These are phyloP conservation scores for Chloris gayana DNA, from an alignment of 176 grass and related monocot genomes.

Conservation along the genomic window DNA sequence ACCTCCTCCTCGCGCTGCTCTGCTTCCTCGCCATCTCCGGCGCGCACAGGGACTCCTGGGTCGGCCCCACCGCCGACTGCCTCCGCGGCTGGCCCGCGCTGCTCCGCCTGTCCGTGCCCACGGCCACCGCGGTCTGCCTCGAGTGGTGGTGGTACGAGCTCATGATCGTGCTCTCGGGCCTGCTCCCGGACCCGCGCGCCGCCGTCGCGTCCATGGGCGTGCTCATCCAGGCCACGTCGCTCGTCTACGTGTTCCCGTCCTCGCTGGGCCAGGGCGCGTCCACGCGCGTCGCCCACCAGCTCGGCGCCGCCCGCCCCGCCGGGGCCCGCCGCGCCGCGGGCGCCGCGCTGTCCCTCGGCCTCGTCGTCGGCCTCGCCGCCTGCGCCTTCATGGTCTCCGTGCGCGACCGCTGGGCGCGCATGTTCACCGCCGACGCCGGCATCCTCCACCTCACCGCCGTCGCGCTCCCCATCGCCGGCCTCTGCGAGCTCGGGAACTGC, in stretches of 20 bases:
- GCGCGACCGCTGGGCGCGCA: slow-evolving; percentile 61
- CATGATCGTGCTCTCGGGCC: slow-evolving; percentile 94
- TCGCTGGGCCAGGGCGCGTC: slow-evolving; percentile 88
- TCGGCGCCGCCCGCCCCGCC: slow-evolving; percentile 58
- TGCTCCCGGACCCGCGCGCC: slow-evolving; percentile 74
- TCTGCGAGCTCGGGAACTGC: slow-evolving; percentile 97
- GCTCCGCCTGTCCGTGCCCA: slow-evolving; percentile 76
- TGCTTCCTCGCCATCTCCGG: slow-evolving; percentile 78
- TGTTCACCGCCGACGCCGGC: slow-evolving; percentile 80
- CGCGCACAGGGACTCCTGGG: slow-evolving; percentile 76
- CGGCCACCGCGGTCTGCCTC: slow-evolving; percentile 82
- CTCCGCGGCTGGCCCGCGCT: slow-evolving; percentile 70
- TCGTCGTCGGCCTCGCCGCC: slow-evolving; percentile 51
- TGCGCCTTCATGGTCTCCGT: slow-evolving; percentile 81
- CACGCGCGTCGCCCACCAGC: slow-evolving; percentile 81
- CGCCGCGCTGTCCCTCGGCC: slow-evolving; percentile 54
- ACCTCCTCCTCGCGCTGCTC: slow-evolving; percentile 76
- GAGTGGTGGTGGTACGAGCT: slow-evolving; percentile 99
- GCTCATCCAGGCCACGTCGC: slow-evolving; percentile 93
- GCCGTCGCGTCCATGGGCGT: slow-evolving; percentile 96
- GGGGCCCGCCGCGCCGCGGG: slow-evolving; percentile 59
- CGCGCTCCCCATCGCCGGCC: slow-evolving; percentile 88
- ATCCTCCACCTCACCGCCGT: slow-evolving; percentile 69
- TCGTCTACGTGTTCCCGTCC: slow-evolving; percentile 91
- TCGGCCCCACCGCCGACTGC: slow-evolving; percentile 63